phyloP scores from a whole-genome alignment of 768 basidiomycete genomes.

The Cystobasidiopsis lactophilus region DNA sequence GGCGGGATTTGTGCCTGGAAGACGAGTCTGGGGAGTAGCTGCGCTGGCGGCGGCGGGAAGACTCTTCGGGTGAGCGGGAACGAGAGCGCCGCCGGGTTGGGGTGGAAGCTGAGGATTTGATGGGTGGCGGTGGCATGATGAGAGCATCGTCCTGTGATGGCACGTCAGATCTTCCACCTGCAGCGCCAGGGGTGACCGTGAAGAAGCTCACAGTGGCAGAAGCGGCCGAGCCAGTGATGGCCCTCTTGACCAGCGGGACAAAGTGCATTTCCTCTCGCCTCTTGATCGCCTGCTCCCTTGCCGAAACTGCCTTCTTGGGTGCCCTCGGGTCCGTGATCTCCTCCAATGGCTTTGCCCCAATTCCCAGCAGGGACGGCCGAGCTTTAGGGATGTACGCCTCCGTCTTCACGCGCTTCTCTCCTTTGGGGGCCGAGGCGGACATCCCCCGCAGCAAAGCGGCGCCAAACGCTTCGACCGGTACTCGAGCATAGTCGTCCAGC shows the following conservation, averaged over 20 bases:
- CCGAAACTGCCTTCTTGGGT: conserved; percentile 20
- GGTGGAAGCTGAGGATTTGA: no score
- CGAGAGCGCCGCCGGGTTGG: no score
- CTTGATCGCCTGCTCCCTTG: conserved; percentile 25
- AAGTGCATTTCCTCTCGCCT: conserved; percentile 47
- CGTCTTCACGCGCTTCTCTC: conserved; percentile 39
- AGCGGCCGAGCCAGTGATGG: no score
- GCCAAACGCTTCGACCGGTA: conserved; percentile 82
- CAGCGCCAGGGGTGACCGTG: no score
- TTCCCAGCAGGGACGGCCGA: conserved; percentile 67
- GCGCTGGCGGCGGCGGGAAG: no score
- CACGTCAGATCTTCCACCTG: no score
- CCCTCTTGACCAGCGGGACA: conserved; percentile 56
- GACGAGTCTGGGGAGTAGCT: no score
- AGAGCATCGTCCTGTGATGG: no score
- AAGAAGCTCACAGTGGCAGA: no score
- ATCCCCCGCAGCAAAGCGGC: conserved; percentile 81
- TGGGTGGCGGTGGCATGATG: no score
- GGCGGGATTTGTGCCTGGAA: no score
- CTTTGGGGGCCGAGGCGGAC: conserved; percentile 26
- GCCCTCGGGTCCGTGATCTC: conserved; percentile 37
- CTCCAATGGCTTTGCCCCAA: conserved; percentile 72
- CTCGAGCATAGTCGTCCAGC: conserved; percentile 63
- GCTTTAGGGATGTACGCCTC: conserved; percentile 63
- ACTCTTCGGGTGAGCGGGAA: no score